phyloP scores from a whole-genome alignment of 1,284 basidiomycete species.

The Coniferiporia sulphurascens region DNA sequence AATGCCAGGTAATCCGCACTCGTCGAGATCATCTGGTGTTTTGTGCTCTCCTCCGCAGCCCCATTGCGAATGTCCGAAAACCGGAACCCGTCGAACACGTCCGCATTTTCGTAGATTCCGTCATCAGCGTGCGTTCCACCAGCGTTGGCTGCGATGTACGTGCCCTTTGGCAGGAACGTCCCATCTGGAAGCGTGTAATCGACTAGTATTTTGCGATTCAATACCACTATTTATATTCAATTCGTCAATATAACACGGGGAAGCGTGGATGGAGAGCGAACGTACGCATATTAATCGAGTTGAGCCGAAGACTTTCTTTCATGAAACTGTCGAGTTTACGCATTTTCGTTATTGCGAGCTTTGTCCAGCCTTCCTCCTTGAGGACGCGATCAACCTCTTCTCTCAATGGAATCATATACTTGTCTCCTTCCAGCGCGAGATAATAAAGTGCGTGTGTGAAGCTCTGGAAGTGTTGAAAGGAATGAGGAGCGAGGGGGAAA shows the following conservation, averaged over 20 bases:
- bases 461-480: constrained; percentile 20
- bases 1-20: constrained; percentile 27
- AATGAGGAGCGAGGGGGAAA: neutral
- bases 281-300: constrained; percentile 9
- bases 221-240: constrained; percentile 20
- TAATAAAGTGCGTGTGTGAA: constrained; percentile 34
- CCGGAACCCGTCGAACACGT: constrained; percentile 40
- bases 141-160: constrained; percentile 37
- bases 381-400: constrained; percentile 39
- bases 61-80: constrained; percentile 38
- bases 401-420: constrained; percentile 33
- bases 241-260: neutral
- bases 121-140: constrained; percentile 39
- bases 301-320: constrained; percentile 36
- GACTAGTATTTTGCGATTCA: constrained; percentile 28
- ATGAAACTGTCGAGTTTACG: constrained; percentile 45
- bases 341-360: constrained; percentile 37
- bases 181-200: constrained; percentile 38
- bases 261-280: neutral
- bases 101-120: constrained; percentile 35
- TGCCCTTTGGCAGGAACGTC: constrained; percentile 38
- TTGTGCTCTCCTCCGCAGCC: constrained; percentile 21
- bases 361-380: constrained; percentile 40
- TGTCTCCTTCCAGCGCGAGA: constrained; percentile 34
- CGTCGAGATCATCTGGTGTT: constrained; percentile 28